Evolutionary conservation across 139 green algal species (phyloP).

Genomic region (Deuterostichococcus epilithicus): DNA sequence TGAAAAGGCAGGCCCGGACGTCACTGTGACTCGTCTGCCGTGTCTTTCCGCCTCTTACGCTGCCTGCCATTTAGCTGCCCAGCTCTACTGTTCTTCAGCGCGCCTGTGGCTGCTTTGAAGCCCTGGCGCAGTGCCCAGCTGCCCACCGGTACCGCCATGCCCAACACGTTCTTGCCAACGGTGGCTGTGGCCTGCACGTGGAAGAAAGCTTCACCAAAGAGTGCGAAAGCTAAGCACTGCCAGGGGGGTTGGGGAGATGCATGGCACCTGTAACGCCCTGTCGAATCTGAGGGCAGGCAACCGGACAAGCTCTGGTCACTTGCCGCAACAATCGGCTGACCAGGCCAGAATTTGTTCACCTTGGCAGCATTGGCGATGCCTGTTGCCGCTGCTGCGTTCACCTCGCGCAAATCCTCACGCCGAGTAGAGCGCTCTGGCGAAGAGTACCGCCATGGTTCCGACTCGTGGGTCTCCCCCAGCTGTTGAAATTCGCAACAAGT

Average conservation of each 20-base stretch:
- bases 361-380: background rate
- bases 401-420: background rate
- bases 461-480: background rate
- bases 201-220: background rate
- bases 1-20: no score
- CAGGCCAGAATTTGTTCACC: no score
- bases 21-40: background rate
- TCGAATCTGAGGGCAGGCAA: no score
- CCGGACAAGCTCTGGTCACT: no score
- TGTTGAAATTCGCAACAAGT: no score
- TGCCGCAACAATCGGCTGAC: no score
- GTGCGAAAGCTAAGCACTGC: no score
- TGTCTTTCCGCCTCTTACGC: conserved; percentile 3
- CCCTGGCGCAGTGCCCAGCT: conserved; percentile 39
- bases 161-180: background rate
- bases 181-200: conserved; percentile 7
- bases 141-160: conserved; percentile 17
- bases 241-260: no score
- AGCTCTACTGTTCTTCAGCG: background rate
- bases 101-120: conserved; percentile 20
- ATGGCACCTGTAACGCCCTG: no score
- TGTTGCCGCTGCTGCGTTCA: background rate
- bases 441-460: background rate
- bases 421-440: background rate
- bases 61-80: background rate